Evolutionary conservation across 176 grass and related monocot species (phyloP).

Genomic region (Aegilops sharonensis): DNA sequence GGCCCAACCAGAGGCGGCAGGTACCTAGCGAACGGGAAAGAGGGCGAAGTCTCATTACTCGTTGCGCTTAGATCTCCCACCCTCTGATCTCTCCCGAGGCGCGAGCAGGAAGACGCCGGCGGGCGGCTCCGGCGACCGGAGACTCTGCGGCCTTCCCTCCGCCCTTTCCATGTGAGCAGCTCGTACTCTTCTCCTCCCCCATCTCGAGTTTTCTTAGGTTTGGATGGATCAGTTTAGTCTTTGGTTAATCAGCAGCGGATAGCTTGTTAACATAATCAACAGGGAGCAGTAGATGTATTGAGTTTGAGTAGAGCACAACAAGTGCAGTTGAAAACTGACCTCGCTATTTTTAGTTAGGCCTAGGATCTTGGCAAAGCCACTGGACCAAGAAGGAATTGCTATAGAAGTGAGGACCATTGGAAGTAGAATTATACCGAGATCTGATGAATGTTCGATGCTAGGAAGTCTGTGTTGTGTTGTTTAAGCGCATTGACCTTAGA

Average conservation of each 20-base stretch:
- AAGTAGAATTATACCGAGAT: background rate
- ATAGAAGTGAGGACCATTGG: background rate
- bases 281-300: background rate
- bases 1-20: background rate
- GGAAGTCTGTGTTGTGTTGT: background rate
- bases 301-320: too few species aligned
- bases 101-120: background rate
- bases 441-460: background rate
- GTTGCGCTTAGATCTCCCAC: background rate
- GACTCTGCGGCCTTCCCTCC: background rate
- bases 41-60: background rate
- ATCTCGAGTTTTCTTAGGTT: background rate
- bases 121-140: conserved; percentile 1
- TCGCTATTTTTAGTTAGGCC: background rate
- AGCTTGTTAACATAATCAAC: background rate
- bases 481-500: background rate
- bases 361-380: background rate
- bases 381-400: background rate
- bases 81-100: background rate
- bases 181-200: background rate
- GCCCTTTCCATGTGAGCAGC: conserved; percentile 10
- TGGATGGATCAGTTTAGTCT: background rate
- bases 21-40: background rate
- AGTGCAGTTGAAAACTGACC: background rate
- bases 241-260: background rate